Conservation (phyloP, 257 asterid genomes). For the Striga asiatica region DNA sequence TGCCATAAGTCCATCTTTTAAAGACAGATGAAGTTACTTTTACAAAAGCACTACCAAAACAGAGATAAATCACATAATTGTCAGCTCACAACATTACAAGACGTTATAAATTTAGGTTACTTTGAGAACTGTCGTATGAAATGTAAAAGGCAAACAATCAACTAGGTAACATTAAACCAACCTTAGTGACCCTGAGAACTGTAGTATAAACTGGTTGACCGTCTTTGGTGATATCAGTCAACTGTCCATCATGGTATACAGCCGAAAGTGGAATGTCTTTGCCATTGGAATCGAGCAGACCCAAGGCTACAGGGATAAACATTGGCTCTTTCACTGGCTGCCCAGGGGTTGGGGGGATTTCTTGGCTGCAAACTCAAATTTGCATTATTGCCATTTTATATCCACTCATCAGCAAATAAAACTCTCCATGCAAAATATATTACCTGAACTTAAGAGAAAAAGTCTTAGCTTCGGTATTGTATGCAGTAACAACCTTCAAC, state of each 20-base stretch:
- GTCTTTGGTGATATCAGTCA: conserved; percentile 27
- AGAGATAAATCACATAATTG: no score
- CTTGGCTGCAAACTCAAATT: conserved; percentile 56
- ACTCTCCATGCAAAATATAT: background rate
- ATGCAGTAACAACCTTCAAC: conserved; percentile 51
- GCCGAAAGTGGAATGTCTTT: conserved; percentile 62
- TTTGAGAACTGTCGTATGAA: no score
- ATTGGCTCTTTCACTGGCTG: conserved; percentile 78
- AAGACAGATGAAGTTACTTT: no score
- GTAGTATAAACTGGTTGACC: conserved; percentile 39
- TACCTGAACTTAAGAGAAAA: conserved; percentile 82
- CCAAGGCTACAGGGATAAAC: conserved; percentile 69
- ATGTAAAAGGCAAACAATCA: no score
- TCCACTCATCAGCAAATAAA: conserved; percentile 1
- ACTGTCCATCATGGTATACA: conserved; percentile 39
- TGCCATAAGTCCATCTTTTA: no score
- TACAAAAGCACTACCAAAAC: no score
- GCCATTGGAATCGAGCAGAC: conserved; percentile 60
- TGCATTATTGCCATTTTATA: conserved; percentile 12
- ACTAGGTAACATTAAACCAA: conserved; percentile 19
- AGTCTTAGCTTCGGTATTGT: conserved; percentile 49
- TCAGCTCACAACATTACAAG: no score
- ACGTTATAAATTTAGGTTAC: no score
- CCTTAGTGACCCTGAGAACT: conserved; percentile 65
- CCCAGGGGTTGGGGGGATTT: conserved; percentile 84